Base-by-base conservation (phyloP, 1,284 basidiomycete genomes). In the Ganoderma leucocontextum region DNA sequence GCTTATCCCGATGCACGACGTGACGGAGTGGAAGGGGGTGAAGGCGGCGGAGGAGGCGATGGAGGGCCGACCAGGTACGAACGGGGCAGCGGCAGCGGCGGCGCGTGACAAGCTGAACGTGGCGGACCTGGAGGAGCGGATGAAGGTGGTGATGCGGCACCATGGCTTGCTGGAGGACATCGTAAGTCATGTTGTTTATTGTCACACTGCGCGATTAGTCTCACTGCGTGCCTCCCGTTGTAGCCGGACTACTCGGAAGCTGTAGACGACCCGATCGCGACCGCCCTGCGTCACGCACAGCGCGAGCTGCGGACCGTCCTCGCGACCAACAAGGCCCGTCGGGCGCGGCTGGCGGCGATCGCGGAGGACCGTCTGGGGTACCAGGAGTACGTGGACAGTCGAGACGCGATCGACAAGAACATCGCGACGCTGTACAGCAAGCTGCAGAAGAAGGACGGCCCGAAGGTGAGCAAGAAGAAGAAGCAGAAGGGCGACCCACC, bases 221-320 rank as follows among this genome's bases (percentile, higher is more conserved):
- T n/a, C n/a, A n/a, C n/a, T n/a, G n/a, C n/a, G n/a, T n/a, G 47
- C 22, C 8, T 49, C 10, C 8, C 9, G 39, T 41, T 22, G 22
- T 73, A 96, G 93, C 91, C 92, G 65, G 91, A 96, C 78, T 93
- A 89, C 74, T 83, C 89, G 1, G 85, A 89, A 58, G 89, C 91
- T 63, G 92, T 95, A 55, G 97, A 98, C 76, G 97, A 99, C 79
- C 96, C 97, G 62, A 94, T 99, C 68, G 93, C 96, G 2, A 91
- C 93, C 2, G 93, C 95, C 1, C 87, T 99, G 2, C 92, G 97
- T 1, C 91, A 94, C 68, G 94, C 95, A 38, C 97, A 99, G 79
- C 84, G 86, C 19, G 89, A 94, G 72, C 85, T 99, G 4, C 88
- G 91, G 6, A 84, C 83, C 7, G 94, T 98, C 65, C 85, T 93